Conservation (phyloP, 257 asterid species). For the Jacaranda copaia region DNA sequence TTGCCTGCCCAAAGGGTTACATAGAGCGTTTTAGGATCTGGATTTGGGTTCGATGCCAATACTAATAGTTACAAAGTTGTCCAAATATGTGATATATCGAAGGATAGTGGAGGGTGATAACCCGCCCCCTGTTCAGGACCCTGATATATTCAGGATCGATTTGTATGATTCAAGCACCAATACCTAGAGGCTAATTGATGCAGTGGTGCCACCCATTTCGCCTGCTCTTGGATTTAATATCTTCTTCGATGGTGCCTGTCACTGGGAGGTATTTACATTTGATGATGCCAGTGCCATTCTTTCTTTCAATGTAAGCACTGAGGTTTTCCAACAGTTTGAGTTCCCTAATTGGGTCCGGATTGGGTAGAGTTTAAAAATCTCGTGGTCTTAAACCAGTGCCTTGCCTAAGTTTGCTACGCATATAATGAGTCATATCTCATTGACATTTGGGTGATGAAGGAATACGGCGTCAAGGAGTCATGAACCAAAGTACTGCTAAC, state of each 20-base stretch:
- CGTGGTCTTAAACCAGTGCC: neutral
- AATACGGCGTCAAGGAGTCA: neutral
- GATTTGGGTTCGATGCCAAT: neutral
- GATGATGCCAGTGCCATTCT: neutral
- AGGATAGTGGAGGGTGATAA: too few species aligned
- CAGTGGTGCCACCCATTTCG: neutral
- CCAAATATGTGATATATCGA: neutral
- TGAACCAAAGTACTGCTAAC: neutral
- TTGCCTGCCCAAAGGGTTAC: neutral
- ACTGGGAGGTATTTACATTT: neutral
- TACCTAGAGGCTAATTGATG: neutral
- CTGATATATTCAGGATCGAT: neutral
- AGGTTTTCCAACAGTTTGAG: neutral
- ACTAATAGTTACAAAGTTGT: neutral
- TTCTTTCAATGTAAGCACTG: neutral
- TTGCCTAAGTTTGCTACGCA: neutral
- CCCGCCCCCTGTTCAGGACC: neutral
- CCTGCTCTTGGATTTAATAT: neutral
- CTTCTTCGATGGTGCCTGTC: neutral
- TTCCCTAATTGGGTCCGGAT: neutral
- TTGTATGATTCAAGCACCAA: neutral
- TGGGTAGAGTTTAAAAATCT: neutral
- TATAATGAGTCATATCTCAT: neutral
- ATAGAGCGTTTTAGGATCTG: neutral
- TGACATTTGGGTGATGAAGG: neutral